Conservation (phyloP, 2,329 filamentous ascomycete genomes). For the Microsporum canis region DNA sequence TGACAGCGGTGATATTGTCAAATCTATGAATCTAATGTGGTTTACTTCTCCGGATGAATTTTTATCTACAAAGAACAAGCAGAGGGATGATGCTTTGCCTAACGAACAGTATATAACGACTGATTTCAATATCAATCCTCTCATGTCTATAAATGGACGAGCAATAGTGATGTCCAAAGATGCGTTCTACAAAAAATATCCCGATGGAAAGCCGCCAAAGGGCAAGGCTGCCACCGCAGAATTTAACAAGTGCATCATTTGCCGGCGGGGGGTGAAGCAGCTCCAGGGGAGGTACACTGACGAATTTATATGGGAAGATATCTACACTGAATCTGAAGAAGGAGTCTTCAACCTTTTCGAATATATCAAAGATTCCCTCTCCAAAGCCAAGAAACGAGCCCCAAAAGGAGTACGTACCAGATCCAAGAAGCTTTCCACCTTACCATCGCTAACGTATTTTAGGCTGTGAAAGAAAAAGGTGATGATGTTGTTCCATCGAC, state of each 20-base stretch:
- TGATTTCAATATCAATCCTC: slow-evolving; percentile 73
- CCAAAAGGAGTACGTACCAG: slow-evolving; percentile 19
- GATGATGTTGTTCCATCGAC: slow-evolving; percentile 33
- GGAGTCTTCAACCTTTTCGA: slow-evolving; percentile 56
- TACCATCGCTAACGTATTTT: not conserved
- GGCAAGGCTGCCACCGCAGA: slow-evolving; percentile 50
- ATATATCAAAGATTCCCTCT: slow-evolving; percentile 53
- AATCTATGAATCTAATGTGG: slow-evolving; percentile 87
- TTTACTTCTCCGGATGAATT: slow-evolving; percentile 79
- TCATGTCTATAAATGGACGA: slow-evolving; percentile 82
- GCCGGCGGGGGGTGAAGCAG: slow-evolving; percentile 78
- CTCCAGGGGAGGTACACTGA: slow-evolving; percentile 83
- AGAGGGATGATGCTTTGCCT: slow-evolving; percentile 65
- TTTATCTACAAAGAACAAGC: slow-evolving; percentile 71
- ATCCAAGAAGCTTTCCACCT: not conserved
- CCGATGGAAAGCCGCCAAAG: slow-evolving; percentile 62
- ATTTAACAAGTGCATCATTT: slow-evolving; percentile 78
- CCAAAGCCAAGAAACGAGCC: slow-evolving; percentile 49
- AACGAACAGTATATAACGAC: slow-evolving; percentile 90
- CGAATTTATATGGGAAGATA: slow-evolving; percentile 82
- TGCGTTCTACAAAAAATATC: slow-evolving; percentile 57
- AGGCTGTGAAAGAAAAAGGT: slow-evolving; percentile 20
- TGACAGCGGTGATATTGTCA: slow-evolving; percentile 40
- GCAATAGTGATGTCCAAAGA: slow-evolving; percentile 66
- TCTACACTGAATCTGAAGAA: slow-evolving; percentile 57